Conservation (phyloP, 192 early-diverging fungal genomes). For the Geranomyces variabilis region DNA sequence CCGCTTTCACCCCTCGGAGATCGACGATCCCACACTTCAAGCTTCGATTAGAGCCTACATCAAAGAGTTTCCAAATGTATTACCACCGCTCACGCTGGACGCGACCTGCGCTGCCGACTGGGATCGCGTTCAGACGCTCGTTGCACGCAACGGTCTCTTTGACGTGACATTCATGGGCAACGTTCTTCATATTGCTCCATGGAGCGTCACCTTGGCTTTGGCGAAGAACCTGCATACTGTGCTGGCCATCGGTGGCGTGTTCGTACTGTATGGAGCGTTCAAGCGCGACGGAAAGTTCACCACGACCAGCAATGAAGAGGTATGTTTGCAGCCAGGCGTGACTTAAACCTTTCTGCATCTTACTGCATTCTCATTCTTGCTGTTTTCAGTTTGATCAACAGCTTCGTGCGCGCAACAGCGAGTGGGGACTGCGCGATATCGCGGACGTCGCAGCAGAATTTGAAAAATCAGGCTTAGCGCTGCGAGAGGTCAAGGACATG, state of each 20-base stretch:
- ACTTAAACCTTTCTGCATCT: not conserved
- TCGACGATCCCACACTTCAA: conserved; percentile 16
- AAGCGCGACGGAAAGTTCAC: conserved; percentile 39
- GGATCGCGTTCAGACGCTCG: not conserved
- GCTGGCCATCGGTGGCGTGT: conserved; percentile 8
- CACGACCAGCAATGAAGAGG: conserved; percentile 35
- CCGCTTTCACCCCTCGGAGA: conserved; percentile 34
- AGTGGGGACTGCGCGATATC: conserved; percentile 43
- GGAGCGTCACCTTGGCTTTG: conserved; percentile 30
- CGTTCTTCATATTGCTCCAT: conserved; percentile 39
- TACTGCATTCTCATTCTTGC: too few relatives aligned
- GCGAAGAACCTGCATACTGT: conserved; percentile 21
- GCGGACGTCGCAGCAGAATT: conserved; percentile 29
- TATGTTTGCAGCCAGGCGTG: not conserved
- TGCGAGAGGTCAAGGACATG: conserved; percentile 36
- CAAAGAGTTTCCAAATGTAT: conserved; percentile 10
- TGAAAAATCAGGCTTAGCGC: conserved; percentile 19
- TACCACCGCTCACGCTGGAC: conserved; percentile 22
- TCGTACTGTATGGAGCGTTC: conserved; percentile 38
- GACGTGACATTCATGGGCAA: conserved; percentile 36
- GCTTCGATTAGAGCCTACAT: conserved; percentile 22
- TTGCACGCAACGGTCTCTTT: conserved; percentile 12
- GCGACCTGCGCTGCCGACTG: conserved; percentile 5
- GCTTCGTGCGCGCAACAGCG: conserved; percentile 22
- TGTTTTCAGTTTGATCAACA: conserved; percentile 28